Base-by-base conservation (phyloP, 768 basidiomycete species). In the Cystobasidium ongulense region DNA sequence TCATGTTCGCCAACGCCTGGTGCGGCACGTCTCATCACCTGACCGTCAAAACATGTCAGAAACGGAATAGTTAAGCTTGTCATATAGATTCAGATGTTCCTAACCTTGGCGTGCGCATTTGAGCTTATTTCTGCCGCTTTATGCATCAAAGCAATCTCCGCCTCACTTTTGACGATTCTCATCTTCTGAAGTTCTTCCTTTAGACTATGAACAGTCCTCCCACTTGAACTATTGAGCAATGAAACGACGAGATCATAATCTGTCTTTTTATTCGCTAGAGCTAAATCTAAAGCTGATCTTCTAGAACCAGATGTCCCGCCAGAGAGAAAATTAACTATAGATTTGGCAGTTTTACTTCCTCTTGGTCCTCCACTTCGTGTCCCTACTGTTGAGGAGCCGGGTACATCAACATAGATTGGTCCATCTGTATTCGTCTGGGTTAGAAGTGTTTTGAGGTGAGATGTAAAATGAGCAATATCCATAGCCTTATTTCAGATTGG, bases 101-200 rank as follows among this genome's bases (percentile, higher is more conserved):
- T 50, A n/a, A 50, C 46, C 46, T 50, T 89, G 11, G 90, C 86
- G 80, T 94, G 91, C 0, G 90, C 92, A 13, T 85, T 84, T 1
- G 86, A 87, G 78, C 92, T 94, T n/a, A 97, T 88, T 70, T 90
- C 89, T 21, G 90, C 95, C 1, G 94, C 92, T 17, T 81, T 79
- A 35, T 87, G 85, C 93, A 99, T 95, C 54, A 93, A 81, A 18
- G 80, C 79, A 74, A 90, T 85, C 81, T 99, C 96, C 8, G 84
- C 84, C 52, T 83, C 81, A 78, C 90, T 93, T 83, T 99, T 98
- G 72, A 94, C 84, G 17, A 85, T 82, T 8, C 95, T 84, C 68
- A 95, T 79, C 75, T 84, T 85, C 8, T 89, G 88, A 0, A 97
- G 82, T 74, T 89, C 86, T 0, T 86, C 85, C 21, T 87, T 85